These are phyloP conservation scores for Hypoxylon sp. DNA, from an alignment of 2,329 filamentous ascomycete genomes.

Conservation along the genomic window DNA sequence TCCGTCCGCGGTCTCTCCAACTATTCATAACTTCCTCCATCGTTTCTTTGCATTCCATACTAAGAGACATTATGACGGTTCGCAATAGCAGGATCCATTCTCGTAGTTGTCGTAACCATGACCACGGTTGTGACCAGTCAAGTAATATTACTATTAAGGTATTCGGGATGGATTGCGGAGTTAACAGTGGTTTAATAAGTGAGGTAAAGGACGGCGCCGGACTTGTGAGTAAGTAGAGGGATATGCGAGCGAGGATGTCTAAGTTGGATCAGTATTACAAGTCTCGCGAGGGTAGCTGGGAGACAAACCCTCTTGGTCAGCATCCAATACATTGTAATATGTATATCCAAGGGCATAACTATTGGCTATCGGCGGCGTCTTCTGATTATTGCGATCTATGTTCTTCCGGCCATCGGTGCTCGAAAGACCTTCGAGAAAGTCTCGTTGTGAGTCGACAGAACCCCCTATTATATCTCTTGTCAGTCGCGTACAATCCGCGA, in stretches of 20 bases:
- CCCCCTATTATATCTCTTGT: constrained; percentile 66
- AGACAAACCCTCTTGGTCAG: constrained; percentile 83
- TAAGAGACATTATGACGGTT: constrained; percentile 76
- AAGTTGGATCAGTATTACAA: constrained; percentile 33
- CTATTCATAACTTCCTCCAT: constrained; percentile 86
- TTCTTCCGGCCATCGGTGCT: constrained; percentile 62
- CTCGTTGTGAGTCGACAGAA: constrained; percentile 81
- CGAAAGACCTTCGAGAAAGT: constrained; percentile 76
- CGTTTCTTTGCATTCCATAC: constrained; percentile 77
- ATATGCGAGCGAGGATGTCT: constrained; percentile 91
- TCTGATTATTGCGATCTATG: constrained; percentile 63
- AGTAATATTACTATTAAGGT: constrained; percentile 91
- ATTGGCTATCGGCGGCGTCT: constrained; percentile 83
- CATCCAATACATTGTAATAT: constrained; percentile 92
- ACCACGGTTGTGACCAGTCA: constrained; percentile 94
- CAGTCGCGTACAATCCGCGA: constrained; percentile 37
- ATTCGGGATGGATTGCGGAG: constrained; percentile 82
- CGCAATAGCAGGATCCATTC: constrained; percentile 89
- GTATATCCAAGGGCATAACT: constrained; percentile 93
- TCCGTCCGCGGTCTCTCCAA: constrained; percentile 80
- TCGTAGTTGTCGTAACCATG: constrained; percentile 87
- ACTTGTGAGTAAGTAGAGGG: constrained; percentile 86
- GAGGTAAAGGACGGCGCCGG: constrained; percentile 84
- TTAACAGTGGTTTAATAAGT: constrained; percentile 84
- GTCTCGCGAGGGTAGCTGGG: constrained; percentile 52